Percentiles rank a stretch among this genome's conserved stretches.
phyloP scores from a whole-genome alignment of 768 basidiomycete species.

The Pleurotus eryngii region DNA sequence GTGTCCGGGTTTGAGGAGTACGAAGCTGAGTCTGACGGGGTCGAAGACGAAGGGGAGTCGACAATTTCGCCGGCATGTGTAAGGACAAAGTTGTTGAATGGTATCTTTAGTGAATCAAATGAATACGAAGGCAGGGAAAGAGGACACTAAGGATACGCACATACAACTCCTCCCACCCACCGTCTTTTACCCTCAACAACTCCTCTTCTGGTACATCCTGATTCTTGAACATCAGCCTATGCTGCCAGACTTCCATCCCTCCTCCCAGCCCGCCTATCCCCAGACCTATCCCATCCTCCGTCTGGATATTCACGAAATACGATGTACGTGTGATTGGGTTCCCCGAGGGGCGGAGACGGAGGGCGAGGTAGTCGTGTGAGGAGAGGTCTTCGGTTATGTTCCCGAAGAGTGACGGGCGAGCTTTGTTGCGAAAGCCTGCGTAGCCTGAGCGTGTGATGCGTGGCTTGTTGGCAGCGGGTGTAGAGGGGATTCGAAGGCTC shows the following conservation, averaged over 20 bases:
- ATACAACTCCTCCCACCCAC: constrained; percentile 79
- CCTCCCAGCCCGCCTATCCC: constrained; percentile 70
- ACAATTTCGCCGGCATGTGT: constrained; percentile 68
- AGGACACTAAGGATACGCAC: constrained; percentile 38
- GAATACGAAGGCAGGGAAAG: constrained; percentile 8
- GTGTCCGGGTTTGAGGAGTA: too few species aligned
- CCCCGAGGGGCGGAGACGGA: constrained; percentile 77
- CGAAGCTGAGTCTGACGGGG: too few species aligned
- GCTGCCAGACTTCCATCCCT: constrained; percentile 61
- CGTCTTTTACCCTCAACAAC: constrained; percentile 28
- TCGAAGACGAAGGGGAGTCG: too few species aligned
- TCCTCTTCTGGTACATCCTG: too few species aligned
- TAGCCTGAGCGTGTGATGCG: constrained; percentile 63
- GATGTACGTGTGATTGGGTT: constrained; percentile 72
- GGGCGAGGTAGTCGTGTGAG: constrained; percentile 72
- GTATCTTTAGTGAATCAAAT: constrained; percentile 50
- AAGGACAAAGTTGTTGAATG: constrained; percentile 70
- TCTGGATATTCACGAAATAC: constrained; percentile 95
- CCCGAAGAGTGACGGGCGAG: constrained; percentile 83
- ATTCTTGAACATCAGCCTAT: background rate
- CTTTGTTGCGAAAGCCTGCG: constrained; percentile 84
- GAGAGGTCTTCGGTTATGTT: constrained; percentile 83
- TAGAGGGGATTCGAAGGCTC: constrained; percentile 62
- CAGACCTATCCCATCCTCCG: constrained; percentile 72
- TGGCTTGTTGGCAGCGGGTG: constrained; percentile 58